Evolutionary conservation across 2,329 filamentous ascomycete species (phyloP).

Genomic region (Talaromyces sp.): DNA sequence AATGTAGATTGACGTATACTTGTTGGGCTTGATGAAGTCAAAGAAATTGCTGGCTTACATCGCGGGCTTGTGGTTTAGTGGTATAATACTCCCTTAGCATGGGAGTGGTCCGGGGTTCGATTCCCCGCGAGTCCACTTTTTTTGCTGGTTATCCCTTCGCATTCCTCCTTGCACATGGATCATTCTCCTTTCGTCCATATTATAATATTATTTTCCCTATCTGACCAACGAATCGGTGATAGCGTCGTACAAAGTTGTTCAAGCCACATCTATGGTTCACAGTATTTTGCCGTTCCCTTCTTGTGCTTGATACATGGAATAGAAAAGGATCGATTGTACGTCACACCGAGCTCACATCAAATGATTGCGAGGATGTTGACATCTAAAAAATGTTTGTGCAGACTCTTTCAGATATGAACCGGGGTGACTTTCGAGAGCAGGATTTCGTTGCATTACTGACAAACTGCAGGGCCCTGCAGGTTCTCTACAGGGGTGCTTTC

Average conservation of each 20-base stretch:
- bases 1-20: too few relatives aligned
- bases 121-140: slow-evolving; percentile 31
- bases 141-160: not conserved
- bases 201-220: too few relatives aligned
- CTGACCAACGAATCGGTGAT: not conserved
- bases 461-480: not conserved
- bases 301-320: too few relatives aligned
- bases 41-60: not conserved
- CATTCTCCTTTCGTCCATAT: too few relatives aligned
- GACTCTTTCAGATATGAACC: not conserved
- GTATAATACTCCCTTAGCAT: slow-evolving; percentile 43
- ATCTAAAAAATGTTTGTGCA: too few relatives aligned
- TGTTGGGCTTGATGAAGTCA: not conserved
- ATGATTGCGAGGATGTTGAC: not conserved
- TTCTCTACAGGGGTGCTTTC: not conserved
- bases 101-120: slow-evolving; percentile 43
- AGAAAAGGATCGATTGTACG: not conserved
- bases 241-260: not conserved
- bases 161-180: not conserved
- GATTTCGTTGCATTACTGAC: not conserved
- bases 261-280: too few relatives aligned
- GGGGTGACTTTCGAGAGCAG: not conserved
- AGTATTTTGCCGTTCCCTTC: too few relatives aligned
- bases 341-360: not conserved
- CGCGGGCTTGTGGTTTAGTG: slow-evolving; percentile 35